Percentiles rank a stretch among this genome's conserved stretches.
Evolutionary conservation across 169 alveolate species (phyloP).

Genomic region (Plasmodium fragile): DNA sequence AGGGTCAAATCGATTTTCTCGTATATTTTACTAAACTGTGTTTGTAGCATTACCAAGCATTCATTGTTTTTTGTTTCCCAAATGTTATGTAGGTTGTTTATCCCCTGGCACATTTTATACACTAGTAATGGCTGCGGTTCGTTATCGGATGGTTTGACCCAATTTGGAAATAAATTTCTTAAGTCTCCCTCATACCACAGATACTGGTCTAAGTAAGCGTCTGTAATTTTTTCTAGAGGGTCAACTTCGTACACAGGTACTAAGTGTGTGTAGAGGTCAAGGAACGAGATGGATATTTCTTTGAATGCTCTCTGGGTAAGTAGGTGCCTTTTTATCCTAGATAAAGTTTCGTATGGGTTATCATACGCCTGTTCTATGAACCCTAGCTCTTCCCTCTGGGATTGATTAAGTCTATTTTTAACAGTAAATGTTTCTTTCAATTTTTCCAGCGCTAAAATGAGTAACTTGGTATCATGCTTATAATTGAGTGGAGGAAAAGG

Average conservation of each 20-base stretch:
- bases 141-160: slow-evolving; percentile 99
- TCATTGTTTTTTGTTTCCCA: slow-evolving; percentile 97
- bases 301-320: slow-evolving; percentile 99
- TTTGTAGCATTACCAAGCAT: slow-evolving; percentile 95
- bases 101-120: slow-evolving; percentile 99
- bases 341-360: slow-evolving; percentile 99
- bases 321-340: slow-evolving; percentile 99
- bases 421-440: slow-evolving; percentile 98
- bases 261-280: slow-evolving; percentile 98
- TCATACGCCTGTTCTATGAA: slow-evolving; percentile 99
- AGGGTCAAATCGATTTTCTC: slow-evolving; percentile 99
- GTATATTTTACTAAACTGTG: slow-evolving; percentile 90
- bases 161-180: slow-evolving; percentile 98
- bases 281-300: slow-evolving; percentile 98
- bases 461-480: slow-evolving; percentile 99
- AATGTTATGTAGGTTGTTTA: slow-evolving; percentile 97
- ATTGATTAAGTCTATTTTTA: slow-evolving; percentile 97
- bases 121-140: slow-evolving; percentile 99
- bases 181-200: slow-evolving; percentile 99
- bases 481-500: slow-evolving; percentile 99
- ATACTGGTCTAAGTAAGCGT: slow-evolving; percentile 99
- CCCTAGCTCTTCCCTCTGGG: slow-evolving; percentile 99
- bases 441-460: slow-evolving; percentile 98
- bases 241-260: slow-evolving; percentile 99
- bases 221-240: slow-evolving; percentile 99